phyloP scores from a whole-genome alignment of 2,329 filamentous ascomycete genomes.

The Botryotinia globosa region DNA sequence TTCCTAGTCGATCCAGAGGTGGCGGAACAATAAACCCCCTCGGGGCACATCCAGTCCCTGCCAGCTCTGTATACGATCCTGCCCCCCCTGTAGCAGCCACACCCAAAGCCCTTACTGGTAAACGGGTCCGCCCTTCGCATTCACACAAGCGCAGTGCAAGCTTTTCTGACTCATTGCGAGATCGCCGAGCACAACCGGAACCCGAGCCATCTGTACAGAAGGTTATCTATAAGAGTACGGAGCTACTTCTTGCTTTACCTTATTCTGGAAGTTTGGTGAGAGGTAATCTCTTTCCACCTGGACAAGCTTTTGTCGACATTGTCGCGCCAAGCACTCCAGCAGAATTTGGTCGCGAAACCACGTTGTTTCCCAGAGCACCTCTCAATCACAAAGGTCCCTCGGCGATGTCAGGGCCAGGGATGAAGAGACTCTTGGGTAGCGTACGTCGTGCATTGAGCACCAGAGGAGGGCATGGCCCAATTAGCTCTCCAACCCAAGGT shows the following conservation, averaged over 20 bases:
- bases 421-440: conserved; percentile 83
- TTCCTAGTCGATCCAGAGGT: conserved; percentile 53
- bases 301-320: conserved; percentile 74
- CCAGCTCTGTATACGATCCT: conserved; percentile 48
- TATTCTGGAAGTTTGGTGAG: conserved; percentile 83
- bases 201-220: conserved; percentile 47
- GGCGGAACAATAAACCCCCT: conserved; percentile 44
- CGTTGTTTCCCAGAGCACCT: conserved; percentile 45
- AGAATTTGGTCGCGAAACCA: conserved; percentile 51
- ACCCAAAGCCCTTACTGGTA: conserved; percentile 56
- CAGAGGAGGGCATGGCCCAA: conserved; percentile 28
- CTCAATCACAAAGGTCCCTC: conserved; percentile 49
- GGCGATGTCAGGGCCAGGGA: conserved; percentile 67
- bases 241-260: conserved; percentile 60
- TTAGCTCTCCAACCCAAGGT: conserved; percentile 39
- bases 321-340: conserved; percentile 51
- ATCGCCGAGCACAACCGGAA: conserved; percentile 50
- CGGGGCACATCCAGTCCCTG: conserved; percentile 55
- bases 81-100: conserved; percentile 55
- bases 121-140: conserved; percentile 56
- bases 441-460: conserved; percentile 79
- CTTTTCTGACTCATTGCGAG: conserved; percentile 78
- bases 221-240: conserved; percentile 51
- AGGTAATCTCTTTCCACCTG: conserved; percentile 79
- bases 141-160: conserved; percentile 82